Conservation (phyloP, 2,329 filamentous ascomycete species). For the Xylariaceae sp. region DNA sequence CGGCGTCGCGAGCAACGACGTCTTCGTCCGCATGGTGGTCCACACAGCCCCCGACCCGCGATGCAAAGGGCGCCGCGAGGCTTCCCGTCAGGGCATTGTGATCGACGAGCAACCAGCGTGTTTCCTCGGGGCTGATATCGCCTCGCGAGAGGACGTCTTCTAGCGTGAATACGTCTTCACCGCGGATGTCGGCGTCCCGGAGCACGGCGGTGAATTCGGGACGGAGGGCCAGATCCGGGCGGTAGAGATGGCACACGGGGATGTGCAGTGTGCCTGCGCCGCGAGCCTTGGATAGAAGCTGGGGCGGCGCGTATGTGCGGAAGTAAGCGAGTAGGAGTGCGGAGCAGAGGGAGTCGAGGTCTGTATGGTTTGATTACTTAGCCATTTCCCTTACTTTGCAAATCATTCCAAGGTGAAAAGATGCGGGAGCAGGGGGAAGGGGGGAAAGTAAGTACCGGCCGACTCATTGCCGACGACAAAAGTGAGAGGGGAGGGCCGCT, state of each 20-base stretch:
- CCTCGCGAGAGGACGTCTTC: constrained; percentile 44
- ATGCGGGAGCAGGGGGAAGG: too few relatives aligned
- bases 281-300: constrained; percentile 16
- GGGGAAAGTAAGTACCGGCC: constrained; percentile 44
- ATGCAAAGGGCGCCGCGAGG: constrained; percentile 48
- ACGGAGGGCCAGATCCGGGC: constrained; percentile 62
- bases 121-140: constrained; percentile 43
- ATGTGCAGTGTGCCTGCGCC: constrained; percentile 50
- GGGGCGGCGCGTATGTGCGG: constrained; percentile 51
- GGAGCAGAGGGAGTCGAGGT: constrained; percentile 75
- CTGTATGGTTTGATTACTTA: constrained; percentile 35
- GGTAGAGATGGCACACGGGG: constrained; percentile 66
- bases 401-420: too few relatives aligned
- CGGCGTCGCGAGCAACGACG: constrained; percentile 39
- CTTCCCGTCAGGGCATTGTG: constrained; percentile 67
- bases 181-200: constrained; percentile 50
- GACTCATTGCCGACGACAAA: constrained; percentile 65
- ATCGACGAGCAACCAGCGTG: constrained; percentile 70
- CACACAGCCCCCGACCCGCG: constrained; percentile 57
- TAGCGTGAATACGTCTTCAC: constrained; percentile 60
- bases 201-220: constrained; percentile 67
- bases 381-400: too few relatives aligned
- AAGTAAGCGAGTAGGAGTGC: constrained; percentile 71
- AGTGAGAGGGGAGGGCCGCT: constrained; percentile 45
- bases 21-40: constrained; percentile 76